These are phyloP conservation scores for Delphinella strobiligena DNA, from an alignment of 2,329 filamentous ascomycete species.

Conservation along the genomic window DNA sequence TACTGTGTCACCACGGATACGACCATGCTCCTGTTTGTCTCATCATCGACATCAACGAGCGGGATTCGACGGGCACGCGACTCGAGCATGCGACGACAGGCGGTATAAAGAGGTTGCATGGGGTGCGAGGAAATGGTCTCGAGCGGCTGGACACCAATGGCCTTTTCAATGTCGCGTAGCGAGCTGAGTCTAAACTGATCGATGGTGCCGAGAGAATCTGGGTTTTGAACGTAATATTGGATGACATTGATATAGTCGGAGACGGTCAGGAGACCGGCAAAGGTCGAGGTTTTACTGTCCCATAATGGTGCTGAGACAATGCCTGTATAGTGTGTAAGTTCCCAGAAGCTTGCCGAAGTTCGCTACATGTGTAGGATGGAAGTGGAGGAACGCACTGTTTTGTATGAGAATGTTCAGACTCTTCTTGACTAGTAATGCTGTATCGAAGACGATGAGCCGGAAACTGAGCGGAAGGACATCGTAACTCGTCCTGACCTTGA, in stretches of 20 bases:
- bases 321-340: no score
- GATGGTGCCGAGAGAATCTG: constrained; percentile 75
- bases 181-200: constrained; percentile 90
- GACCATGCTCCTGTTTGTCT: constrained; percentile 83
- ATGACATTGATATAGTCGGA: constrained; percentile 98
- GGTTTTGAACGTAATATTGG: constrained; percentile 97
- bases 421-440: constrained; percentile 89
- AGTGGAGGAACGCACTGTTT: no score
- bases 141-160: constrained; percentile 78
- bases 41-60: constrained; percentile 84
- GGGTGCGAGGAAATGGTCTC: constrained; percentile 96
- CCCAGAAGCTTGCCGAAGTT: not conserved
- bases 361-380: no score
- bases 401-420: constrained; percentile 90
- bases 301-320: constrained; percentile 96
- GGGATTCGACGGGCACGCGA: constrained; percentile 89
- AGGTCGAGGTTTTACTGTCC: constrained; percentile 87
- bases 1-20: constrained; percentile 98
- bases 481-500: constrained; percentile 93
- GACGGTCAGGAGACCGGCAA: constrained; percentile 86
- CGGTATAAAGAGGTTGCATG: constrained; percentile 81
- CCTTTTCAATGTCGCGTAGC: constrained; percentile 88
- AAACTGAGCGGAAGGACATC: constrained; percentile 95
- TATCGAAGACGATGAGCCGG: constrained; percentile 91
- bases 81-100: constrained; percentile 85